Evolutionary conservation across 2,329 filamentous ascomycete genomes (phyloP).

Genomic region (Ophiostoma ips): DNA sequence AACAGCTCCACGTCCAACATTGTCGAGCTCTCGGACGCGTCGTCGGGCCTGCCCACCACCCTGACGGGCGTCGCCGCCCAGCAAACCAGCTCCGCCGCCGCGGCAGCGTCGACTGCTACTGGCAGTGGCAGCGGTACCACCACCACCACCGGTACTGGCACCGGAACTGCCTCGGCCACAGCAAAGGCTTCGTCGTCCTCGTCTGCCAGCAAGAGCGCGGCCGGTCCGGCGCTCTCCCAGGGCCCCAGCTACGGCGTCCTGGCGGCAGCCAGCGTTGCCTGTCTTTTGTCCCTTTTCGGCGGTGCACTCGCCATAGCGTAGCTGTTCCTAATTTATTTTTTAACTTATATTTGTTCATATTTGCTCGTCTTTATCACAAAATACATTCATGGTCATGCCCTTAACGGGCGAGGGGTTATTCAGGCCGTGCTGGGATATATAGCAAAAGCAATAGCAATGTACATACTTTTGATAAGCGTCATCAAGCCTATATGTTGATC

Average conservation of each 20-base stretch:
- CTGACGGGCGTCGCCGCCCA: slow-evolving; percentile 30
- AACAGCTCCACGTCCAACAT: slow-evolving; percentile 30
- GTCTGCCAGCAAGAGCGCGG: slow-evolving; percentile 2
- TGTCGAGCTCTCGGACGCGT: slow-evolving; percentile 29
- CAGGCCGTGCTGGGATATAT: too few relatives aligned
- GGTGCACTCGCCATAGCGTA: slow-evolving; percentile 14
- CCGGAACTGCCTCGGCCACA: slow-evolving; percentile 1
- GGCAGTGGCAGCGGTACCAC: too few relatives aligned
- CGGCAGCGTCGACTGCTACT: neutral
- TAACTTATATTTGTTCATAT: neutral
- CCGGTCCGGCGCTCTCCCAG: slow-evolving; percentile 6
- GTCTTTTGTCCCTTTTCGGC: slow-evolving; percentile 17
- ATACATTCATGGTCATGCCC: too few relatives aligned
- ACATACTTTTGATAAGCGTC: neutral
- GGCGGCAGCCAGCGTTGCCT: slow-evolving; percentile 13
- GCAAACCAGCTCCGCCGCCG: slow-evolving; percentile 11
- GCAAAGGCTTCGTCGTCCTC: slow-evolving; percentile 6
- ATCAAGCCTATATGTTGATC: neutral
- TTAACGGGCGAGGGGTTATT: too few relatives aligned
- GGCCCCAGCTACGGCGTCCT: slow-evolving; percentile 9
- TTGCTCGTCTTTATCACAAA: too few relatives aligned
- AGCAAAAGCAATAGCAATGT: too few relatives aligned
- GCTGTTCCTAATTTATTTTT: neutral
- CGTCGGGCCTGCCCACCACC: slow-evolving; percentile 26
- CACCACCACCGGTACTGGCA: too few relatives aligned